A percentile compares a stretch with the other conserved stretches of the same genome.
Conservation (phyloP, 768 basidiomycete species). For the Amanita inopinata region DNA sequence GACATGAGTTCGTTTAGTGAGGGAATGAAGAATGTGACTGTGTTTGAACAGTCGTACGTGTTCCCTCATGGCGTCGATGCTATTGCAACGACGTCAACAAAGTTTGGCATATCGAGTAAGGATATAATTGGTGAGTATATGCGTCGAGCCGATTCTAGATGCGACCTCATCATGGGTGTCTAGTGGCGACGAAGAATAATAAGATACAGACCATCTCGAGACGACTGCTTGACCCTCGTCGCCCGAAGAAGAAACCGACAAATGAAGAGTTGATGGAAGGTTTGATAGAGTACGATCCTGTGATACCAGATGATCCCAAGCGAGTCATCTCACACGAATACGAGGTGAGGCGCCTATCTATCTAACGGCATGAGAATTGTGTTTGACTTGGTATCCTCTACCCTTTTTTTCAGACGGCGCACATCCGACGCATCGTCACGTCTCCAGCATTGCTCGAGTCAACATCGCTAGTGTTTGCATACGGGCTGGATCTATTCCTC, state of each 20-base stretch:
- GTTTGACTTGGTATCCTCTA: background rate
- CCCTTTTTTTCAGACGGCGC: conserved; percentile 46
- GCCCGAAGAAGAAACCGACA: conserved; percentile 69
- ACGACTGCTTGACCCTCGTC: conserved; percentile 70
- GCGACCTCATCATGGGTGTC: no score
- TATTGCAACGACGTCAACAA: conserved; percentile 69
- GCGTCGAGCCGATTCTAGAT: background rate
- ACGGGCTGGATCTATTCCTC: conserved; percentile 85
- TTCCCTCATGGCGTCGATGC: conserved; percentile 62
- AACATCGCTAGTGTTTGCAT: conserved; percentile 79
- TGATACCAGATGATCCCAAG: conserved; percentile 62
- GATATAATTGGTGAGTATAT: conserved; percentile 67
- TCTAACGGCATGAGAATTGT: background rate
- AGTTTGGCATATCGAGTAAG: conserved; percentile 80
- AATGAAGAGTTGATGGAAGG: conserved; percentile 76
- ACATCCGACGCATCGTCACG: conserved; percentile 59
- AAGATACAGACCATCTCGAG: conserved; percentile 71
- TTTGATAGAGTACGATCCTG: conserved; percentile 76
- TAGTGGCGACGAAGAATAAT: conserved; percentile 73
- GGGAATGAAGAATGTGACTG: conserved; percentile 41
- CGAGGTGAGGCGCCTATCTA: conserved; percentile 25
- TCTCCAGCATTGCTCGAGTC: conserved; percentile 85
- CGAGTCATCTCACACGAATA: conserved; percentile 41
- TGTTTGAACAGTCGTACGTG: conserved; percentile 60
- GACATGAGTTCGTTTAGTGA: conserved; percentile 39